Percentiles rank a stretch among this genome's conserved stretches.
Conservation (phyloP, 225 moss, liverwort and hornwort genomes). For the Sphagnum tenellum region DNA sequence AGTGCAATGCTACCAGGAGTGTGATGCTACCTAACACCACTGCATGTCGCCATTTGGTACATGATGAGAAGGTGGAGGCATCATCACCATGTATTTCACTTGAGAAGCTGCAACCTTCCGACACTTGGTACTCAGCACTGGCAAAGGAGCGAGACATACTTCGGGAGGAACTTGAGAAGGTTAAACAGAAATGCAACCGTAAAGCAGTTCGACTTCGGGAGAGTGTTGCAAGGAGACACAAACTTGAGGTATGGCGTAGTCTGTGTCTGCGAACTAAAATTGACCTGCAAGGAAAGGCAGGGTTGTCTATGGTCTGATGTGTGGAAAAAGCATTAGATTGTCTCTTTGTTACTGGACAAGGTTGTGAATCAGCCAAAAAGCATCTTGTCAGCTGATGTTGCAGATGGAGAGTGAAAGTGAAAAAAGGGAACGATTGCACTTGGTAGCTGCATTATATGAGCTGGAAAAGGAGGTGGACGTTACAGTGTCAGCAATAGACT, state of each 20-base stretch:
- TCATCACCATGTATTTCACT: background rate
- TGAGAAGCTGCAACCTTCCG: background rate
- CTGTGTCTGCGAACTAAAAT: too few species aligned
- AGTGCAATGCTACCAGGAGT: background rate
- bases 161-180: conserved; percentile 22
- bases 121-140: background rate
- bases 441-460: conserved; percentile 34
- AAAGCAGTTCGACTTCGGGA: conserved; percentile 17
- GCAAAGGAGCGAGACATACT: conserved; percentile 14
- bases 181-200: conserved; percentile 11
- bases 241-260: conserved; percentile 21
- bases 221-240: conserved; percentile 34
- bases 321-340: background rate
- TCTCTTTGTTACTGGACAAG: background rate
- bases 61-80: background rate
- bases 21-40: background rate
- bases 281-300: too few species aligned
- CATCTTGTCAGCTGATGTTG: background rate
- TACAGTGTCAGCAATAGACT: conserved; percentile 5
- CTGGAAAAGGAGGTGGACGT: conserved; percentile 30
- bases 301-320: background rate
- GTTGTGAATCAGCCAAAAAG: too few species aligned
- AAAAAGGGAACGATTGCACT: conserved; percentile 27
- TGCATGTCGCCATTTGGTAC: background rate
- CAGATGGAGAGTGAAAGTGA: conserved; percentile 39